Percentiles rank a stretch among this genome's conserved stretches.
These are phyloP conservation scores for Vitis hybrid DNA, from an alignment of 177 flowering plant genomes.

Conservation along the genomic window DNA sequence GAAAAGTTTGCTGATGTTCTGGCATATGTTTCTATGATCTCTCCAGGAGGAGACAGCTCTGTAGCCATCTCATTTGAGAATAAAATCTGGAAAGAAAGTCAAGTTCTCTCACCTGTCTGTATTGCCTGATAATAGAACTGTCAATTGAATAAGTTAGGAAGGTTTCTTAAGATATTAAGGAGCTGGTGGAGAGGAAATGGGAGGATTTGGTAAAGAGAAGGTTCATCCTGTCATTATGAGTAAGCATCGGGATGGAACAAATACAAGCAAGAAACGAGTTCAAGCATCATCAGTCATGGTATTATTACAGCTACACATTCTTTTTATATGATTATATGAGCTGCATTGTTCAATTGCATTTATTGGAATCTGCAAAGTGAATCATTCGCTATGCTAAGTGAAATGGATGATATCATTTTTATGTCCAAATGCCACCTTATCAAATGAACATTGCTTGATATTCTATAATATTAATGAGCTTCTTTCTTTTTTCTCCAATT, in stretches of 20 bases:
- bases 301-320: neutral
- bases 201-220: conserved; percentile 4
- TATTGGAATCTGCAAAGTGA: too few relatives aligned
- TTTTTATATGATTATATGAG: neutral
- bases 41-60: neutral
- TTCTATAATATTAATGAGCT: too few relatives aligned
- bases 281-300: conserved; percentile 25
- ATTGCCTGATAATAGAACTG: too few relatives aligned
- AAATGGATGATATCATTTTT: too few relatives aligned
- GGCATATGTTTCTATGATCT: conserved; percentile 1
- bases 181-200: conserved; percentile 2
- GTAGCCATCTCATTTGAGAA: neutral
- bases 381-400: too few relatives aligned
- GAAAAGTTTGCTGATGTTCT: neutral
- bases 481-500: too few relatives aligned
- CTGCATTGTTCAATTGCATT: neutral
- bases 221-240: conserved; percentile 15
- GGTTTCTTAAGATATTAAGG: neutral
- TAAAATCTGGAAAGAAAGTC: neutral
- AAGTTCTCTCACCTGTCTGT: neutral
- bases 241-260: conserved; percentile 21
- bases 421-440: too few relatives aligned
- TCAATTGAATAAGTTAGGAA: neutral
- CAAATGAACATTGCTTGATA: too few relatives aligned
- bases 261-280: conserved; percentile 11